Evolutionary conservation across 768 basidiomycete genomes (phyloP), one percentile per base, ranked within the genome.

Genomic region (Holtermanniella nyarrowii): DNA sequence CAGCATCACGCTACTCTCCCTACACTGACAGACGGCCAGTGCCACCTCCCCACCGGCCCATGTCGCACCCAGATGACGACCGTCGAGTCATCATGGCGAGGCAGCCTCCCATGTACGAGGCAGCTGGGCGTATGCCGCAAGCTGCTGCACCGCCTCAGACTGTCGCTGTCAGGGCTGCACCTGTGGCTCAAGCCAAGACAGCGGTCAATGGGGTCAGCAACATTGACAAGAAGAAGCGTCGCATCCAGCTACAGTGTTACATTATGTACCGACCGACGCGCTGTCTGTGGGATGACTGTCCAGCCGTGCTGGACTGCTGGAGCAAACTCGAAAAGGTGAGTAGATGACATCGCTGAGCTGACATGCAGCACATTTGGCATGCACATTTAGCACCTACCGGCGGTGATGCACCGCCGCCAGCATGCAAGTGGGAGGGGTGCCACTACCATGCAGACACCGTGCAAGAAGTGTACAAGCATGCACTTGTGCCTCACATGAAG

Each of bases 291-390:
- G 44, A 48, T 13, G 42, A 25, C 4, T 67, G 65, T 46, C 39
- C 56, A 42, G 65, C 65, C 0, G 52, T 64, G 1, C 55, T 67
- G 27, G 60, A 64, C 48, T 64, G 60, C 13, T 64, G 63, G 65
- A 62, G 58, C 10, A 26, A 60, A 4, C 57, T 67, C 4, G 65
- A 67, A 43, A 67, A 62, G 31, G 31, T 37, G 31, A 16, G 31
- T 37, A 37, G 31, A 16, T 37, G 31, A 37, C 7, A 7, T 37
- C 31, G 16, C 31, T 37, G 31, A 37, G 10, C n/a, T n/a, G n/a
- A 37, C 31, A 7, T 16, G 31, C 31, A 37, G 31, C 31, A 37
- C 31, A 7, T 37, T 7, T 37, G 31, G 31, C 31, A 37, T 37
- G 31, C 31, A 16, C 31, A 37, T 37, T 16, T 37, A 7, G 31